These are phyloP conservation scores for Jasminum sambac DNA, from an alignment of 257 asterid species.

Conservation along the genomic window DNA sequence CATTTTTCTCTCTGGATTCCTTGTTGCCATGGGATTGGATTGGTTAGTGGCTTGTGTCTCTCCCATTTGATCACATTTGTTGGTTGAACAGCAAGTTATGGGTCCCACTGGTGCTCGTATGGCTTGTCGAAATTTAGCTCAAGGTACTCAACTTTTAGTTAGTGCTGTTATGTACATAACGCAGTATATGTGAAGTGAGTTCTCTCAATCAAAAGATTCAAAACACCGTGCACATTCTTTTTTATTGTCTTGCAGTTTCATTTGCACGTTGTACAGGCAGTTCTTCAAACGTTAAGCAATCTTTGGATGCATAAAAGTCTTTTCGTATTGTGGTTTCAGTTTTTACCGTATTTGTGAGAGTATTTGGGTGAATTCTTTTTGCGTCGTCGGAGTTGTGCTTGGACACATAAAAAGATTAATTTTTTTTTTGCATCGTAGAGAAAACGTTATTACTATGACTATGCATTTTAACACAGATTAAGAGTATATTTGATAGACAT, in stretches of 20 bases:
- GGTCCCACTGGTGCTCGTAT: neutral
- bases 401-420: neutral
- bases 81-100: neutral
- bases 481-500: too few species aligned
- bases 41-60: conserved; percentile 19
- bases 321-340: neutral
- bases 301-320: neutral
- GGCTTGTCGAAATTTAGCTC: neutral
- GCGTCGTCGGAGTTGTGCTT: neutral
- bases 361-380: too few species aligned
- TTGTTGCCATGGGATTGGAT: conserved; percentile 33
- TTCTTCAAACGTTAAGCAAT: neutral
- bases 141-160: neutral
- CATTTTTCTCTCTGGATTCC: conserved; percentile 20
- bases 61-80: neutral
- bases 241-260: too few species aligned
- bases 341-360: neutral
- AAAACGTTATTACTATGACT: too few species aligned
- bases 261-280: neutral
- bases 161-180: conserved; percentile 4
- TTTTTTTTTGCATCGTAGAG: neutral
- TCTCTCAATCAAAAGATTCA: conserved; percentile 5
- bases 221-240: neutral
- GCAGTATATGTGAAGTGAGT: neutral
- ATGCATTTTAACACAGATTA: too few species aligned